Base-by-base conservation (phyloP, 1,139 yeast genomes). In the Spencermartinsiella ligniputridi region DNA sequence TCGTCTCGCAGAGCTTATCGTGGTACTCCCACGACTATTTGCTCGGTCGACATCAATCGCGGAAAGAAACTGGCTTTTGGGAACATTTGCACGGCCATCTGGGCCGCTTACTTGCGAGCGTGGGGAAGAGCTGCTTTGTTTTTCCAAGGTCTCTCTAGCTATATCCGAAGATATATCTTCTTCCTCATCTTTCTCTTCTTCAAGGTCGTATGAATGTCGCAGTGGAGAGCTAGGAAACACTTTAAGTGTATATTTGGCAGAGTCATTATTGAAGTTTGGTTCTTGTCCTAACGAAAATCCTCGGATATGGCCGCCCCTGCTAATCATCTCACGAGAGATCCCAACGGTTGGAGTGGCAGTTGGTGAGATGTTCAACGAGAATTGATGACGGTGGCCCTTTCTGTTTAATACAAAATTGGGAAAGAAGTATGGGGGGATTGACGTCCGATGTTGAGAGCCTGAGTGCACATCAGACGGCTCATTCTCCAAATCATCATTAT, bases 331-430 rank as follows among this genome's bases (percentile, higher is more conserved):
- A 30, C 6, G 17, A n/a, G 17, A 8, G 8, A n/a, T n/a, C 17
- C 6, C 34, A 6, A 12, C 8, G 17, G n/a, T 6, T 30, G 5
- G 15, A 6, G 22, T 33, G 4, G 36, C 13, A 8, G 6, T 33
- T 20, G 36, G 36, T 16, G 22, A 33, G 20, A 33, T 8, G 18
- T 32, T 19, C 36, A 32, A 17, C 19, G 27, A 29, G 22, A 19
- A 39, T 19, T 32, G 61, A 57, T 1, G 56, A 53, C 8, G 62
- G 50, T 19, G 67, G 66, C 30, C 57, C 54, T 9, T 60, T 60
- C 21, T 68, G 57, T 11, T 67, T 69, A 4, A 52, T 50, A 44
- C 67, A 67, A 38, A 59, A 61, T 17, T 8, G 15, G 20, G 18
- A 13, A 29, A 22, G 25, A 33, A n/a, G 15, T 29, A 9, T 27